Conservation (phyloP, 345 rosid genomes). For the Physaria fendleri region DNA sequence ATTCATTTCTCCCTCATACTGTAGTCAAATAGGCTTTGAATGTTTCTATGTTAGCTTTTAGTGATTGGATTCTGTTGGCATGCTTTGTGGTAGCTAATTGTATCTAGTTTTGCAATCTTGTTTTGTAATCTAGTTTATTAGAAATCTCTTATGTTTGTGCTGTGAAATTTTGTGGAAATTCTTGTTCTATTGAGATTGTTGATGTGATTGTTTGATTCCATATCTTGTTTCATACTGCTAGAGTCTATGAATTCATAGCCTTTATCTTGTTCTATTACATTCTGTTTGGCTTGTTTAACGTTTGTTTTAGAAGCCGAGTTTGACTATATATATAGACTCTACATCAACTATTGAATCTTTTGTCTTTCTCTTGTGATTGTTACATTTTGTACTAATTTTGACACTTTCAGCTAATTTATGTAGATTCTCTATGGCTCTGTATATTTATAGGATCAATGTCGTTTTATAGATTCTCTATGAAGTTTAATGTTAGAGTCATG, state of each 20-base stretch:
- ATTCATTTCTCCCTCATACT: not conserved
- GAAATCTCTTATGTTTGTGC: not conserved
- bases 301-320: not conserved
- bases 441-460: too few species aligned
- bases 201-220: not conserved
- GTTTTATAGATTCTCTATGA: too few species aligned
- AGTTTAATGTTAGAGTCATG: too few species aligned
- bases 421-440: too few species aligned
- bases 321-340: too few species aligned
- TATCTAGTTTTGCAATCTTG: not conserved
- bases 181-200: not conserved
- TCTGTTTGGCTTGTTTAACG: not conserved
- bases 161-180: not conserved
- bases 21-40: not conserved
- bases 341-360: not conserved
- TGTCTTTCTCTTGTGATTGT: not conserved
- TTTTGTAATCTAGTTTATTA: not conserved
- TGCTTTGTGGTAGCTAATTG: not conserved
- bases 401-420: not conserved
- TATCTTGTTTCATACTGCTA: not conserved
- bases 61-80: not conserved
- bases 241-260: not conserved
- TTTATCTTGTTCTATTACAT: not conserved
- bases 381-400: not conserved
- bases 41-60: not conserved